Evolutionary conservation across 192 early-diverging fungal genomes (phyloP).

Genomic region (Coemansia sp.): DNA sequence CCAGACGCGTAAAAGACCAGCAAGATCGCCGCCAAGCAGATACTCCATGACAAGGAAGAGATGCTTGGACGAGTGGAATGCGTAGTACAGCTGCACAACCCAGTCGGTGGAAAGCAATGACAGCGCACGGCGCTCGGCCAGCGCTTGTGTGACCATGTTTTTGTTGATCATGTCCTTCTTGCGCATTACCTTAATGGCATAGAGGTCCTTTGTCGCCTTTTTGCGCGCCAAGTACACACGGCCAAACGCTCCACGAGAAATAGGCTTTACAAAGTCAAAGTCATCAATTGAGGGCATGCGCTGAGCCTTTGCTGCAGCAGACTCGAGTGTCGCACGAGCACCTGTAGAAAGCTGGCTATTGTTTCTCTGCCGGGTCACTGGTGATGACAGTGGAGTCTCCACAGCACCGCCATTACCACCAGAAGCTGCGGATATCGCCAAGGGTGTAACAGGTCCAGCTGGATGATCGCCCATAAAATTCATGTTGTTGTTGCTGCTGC

Average conservation of each 20-base stretch:
- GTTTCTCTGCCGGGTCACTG: conserved; percentile 40
- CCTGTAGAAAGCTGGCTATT: conserved; percentile 46
- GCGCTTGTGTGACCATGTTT: conserved; percentile 92
- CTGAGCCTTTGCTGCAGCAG: conserved; percentile 38
- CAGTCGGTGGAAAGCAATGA: conserved; percentile 77
- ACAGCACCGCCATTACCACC: conserved; percentile 19
- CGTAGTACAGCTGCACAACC: conserved; percentile 91
- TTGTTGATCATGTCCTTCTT: conserved; percentile 94
- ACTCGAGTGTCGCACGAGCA: conserved; percentile 32
- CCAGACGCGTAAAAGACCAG: conserved; percentile 70
- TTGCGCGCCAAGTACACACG: conserved; percentile 88
- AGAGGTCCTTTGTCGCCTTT: conserved; percentile 82
- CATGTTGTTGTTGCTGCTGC: conserved; percentile 12
- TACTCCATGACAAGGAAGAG: conserved; percentile 92
- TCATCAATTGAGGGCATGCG: conserved; percentile 84
- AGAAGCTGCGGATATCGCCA: conserved; percentile 3
- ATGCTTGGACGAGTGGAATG: conserved; percentile 86
- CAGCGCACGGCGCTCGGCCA: conserved; percentile 84
- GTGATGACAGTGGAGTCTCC: conserved; percentile 31
- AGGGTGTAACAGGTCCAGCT: background rate
- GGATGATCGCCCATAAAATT: background rate
- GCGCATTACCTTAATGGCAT: conserved; percentile 90
- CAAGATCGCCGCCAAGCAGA: conserved; percentile 84
- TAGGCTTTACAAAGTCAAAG: conserved; percentile 93
- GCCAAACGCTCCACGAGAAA: conserved; percentile 93